Conservation (phyloP, 495 filamentous ascomycete species). For the Aspergillus biplanus region DNA sequence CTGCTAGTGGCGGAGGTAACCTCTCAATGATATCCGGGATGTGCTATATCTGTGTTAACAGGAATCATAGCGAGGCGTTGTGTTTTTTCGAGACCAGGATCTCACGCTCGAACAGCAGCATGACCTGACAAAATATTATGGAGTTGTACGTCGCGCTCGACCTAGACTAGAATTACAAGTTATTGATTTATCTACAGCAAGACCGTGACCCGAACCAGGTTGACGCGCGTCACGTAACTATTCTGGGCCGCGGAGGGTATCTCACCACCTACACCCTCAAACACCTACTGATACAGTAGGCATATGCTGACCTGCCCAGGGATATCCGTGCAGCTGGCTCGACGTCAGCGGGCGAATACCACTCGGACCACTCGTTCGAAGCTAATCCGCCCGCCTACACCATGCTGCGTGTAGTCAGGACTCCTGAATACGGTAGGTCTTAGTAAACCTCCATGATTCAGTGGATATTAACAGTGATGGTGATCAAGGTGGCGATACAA, state of each 20-base stretch:
- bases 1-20: constrained; percentile 43
- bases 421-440: constrained; percentile 9
- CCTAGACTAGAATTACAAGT: neutral
- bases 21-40: neutral
- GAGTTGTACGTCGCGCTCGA: constrained; percentile 5
- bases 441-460: neutral
- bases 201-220: constrained; percentile 12
- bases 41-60: neutral
- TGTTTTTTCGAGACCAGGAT: constrained; percentile 51
- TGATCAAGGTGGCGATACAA: constrained; percentile 8
- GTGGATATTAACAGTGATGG: neutral
- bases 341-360: constrained; percentile 21
- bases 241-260: constrained; percentile 13
- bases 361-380: constrained; percentile 38
- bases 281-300: constrained; percentile 17
- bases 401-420: constrained; percentile 29
- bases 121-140: constrained; percentile 30
- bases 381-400: constrained; percentile 36
- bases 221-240: constrained; percentile 11
- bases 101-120: constrained; percentile 33
- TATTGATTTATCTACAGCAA: constrained; percentile 3
- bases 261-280: constrained; percentile 11
- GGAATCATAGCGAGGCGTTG: constrained; percentile 31
- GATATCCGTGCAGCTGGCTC: constrained; percentile 15
- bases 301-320: constrained; percentile 20